Base-by-base conservation (phyloP, 768 basidiomycete genomes). In the Fistulinella prunicolor region DNA sequence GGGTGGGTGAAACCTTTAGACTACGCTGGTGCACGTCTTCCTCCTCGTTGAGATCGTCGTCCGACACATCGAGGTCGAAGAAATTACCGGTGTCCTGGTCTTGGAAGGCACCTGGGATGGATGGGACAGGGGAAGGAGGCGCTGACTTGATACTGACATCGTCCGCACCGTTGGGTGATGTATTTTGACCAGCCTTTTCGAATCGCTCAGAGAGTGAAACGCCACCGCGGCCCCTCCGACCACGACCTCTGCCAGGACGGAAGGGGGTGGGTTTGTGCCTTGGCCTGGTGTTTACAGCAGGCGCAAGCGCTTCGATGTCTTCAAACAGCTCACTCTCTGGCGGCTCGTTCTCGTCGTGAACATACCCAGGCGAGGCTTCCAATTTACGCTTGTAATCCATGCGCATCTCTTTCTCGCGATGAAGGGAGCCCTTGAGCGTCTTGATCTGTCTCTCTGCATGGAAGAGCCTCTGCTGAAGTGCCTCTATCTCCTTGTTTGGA, bases 371-470 rank as follows among this genome's bases (percentile, higher is more conserved):
- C 4, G 69, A 66, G 9, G 73, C 68, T 44, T 77, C 76, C 21
- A 85, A 67, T 60, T 74, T 76, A 47, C 82, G 72, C 59, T 70
- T 73, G 49, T 81, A 80, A 45, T 85, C 84, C 62, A 90, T 79
- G 28, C 85, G 80, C 46, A 83, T 70, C 71, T 89, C 85, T 70
- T 91, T 93, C 77, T 94, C 92, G 49, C 90, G 76, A 59, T 82
- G 81, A 44, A 94, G 64, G 1, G 84, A 83, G 40, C 85, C 80
- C 60, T 89, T 88, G 51, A 94, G 79, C 14, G 90, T 91, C 52
- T 74, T 78, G 59, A 94, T 85, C 60, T 91, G 90, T 50, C 91
- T 74, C 64, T 94, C 89, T 4, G 92, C 88, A 65, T 93, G 90
- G 10, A 89, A 86, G 29, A 94, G 74, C 22, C 85, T 76, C 60